phyloP scores from a whole-genome alignment of 192 early-diverging fungal species.

The Endogone sp. region DNA sequence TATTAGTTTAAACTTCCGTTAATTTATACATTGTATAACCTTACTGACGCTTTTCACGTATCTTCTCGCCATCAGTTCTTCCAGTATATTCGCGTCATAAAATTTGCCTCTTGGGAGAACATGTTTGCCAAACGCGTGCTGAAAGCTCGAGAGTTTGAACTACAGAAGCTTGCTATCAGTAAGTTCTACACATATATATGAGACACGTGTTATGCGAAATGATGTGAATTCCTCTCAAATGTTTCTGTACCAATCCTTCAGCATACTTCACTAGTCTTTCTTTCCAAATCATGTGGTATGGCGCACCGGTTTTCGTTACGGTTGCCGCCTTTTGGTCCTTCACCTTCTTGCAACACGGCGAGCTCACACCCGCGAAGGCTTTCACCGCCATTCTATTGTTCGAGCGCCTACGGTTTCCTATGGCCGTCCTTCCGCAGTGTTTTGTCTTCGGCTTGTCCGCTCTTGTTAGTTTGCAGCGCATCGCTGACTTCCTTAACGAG shows the following conservation, averaged over 20 bases:
- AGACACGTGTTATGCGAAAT: too few relatives aligned
- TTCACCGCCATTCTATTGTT: constrained; percentile 89
- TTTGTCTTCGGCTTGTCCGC: constrained; percentile 70
- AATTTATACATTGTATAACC: too few relatives aligned
- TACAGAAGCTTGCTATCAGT: constrained; percentile 42
- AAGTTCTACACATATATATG: constrained; percentile 2
- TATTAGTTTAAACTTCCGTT: too few relatives aligned
- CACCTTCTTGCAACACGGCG: constrained; percentile 29
- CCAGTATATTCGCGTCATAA: constrained; percentile 87
- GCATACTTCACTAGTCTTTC: not conserved
- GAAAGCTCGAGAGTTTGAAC: constrained; percentile 41
- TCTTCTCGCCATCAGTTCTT: constrained; percentile 25
- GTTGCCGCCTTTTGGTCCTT: constrained; percentile 26
- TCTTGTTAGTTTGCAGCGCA: constrained; percentile 58
- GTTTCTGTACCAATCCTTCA: constrained; percentile 11
- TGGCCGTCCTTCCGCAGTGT: constrained; percentile 75
- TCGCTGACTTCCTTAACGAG: constrained; percentile 41
- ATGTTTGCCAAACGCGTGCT: constrained; percentile 61
- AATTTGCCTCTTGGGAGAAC: constrained; percentile 80
- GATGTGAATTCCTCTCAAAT: not conserved
- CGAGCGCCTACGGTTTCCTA: constrained; percentile 84
- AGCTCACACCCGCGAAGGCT: constrained; percentile 63
- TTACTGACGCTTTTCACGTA: not conserved
- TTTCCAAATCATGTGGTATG: not conserved
- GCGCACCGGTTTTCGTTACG: constrained; percentile 28